phyloP scores from a whole-genome alignment of 805 yeast genomes.

The Teunomyces tritomae region DNA sequence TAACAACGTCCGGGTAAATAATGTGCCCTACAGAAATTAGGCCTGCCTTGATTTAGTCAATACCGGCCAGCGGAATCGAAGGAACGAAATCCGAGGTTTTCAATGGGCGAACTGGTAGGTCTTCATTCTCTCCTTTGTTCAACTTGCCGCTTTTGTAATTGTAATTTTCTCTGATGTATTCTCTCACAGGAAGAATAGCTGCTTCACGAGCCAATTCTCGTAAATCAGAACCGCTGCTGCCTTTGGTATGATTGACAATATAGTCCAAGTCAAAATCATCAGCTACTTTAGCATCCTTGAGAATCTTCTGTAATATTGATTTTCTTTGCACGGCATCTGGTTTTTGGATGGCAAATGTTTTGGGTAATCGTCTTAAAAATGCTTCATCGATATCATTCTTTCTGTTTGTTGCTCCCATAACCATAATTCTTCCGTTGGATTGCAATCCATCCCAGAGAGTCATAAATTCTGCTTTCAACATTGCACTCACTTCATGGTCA shows the following conservation, averaged over 20 bases:
- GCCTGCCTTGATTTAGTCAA: slow-evolving; percentile 1
- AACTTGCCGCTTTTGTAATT: slow-evolving; percentile 38
- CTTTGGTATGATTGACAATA: slow-evolving; percentile 64
- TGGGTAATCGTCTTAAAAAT: slow-evolving; percentile 89
- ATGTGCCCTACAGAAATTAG: slow-evolving; percentile 4
- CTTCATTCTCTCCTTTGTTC: slow-evolving; percentile 22
- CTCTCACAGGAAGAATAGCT: slow-evolving; percentile 84
- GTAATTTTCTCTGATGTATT: slow-evolving; percentile 66
- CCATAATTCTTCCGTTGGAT: slow-evolving; percentile 75
- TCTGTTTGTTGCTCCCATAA: slow-evolving; percentile 93
- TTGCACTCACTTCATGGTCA: slow-evolving; percentile 95
- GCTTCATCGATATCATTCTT: slow-evolving; percentile 91
- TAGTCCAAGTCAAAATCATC: slow-evolving; percentile 55
- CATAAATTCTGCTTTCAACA: slow-evolving; percentile 95
- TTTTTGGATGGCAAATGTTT: slow-evolving; percentile 72
- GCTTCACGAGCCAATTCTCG: slow-evolving; percentile 92
- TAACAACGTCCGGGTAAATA: slow-evolving; percentile 5
- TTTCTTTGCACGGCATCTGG: slow-evolving; percentile 69
- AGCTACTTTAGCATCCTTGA: slow-evolving; percentile 65
- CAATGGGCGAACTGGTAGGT: slow-evolving; percentile 58
- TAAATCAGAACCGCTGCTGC: slow-evolving; percentile 83
- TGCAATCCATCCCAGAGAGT: slow-evolving; percentile 93
- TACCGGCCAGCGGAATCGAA: slow-evolving; percentile 3
- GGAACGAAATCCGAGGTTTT: slow-evolving; percentile 58
- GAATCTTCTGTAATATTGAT: slow-evolving; percentile 65